Percentiles rank a stretch among this genome's conserved stretches.
These are phyloP conservation scores for Dioszegia crocea DNA, from an alignment of 768 basidiomycete genomes.

Conservation along the genomic window DNA sequence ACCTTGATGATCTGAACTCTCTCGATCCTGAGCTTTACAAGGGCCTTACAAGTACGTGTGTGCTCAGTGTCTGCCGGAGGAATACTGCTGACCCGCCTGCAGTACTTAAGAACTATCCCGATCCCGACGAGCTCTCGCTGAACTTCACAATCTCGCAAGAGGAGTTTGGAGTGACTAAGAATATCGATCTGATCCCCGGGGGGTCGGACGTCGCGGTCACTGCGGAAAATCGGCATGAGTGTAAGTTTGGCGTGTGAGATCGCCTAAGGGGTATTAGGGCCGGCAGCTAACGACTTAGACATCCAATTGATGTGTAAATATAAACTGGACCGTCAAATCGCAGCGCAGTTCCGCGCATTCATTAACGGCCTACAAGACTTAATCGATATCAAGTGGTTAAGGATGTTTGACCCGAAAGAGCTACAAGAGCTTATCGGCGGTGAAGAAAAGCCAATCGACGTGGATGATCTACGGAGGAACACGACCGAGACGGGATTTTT, in stretches of 20 bases:
- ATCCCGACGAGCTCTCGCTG: constrained; percentile 79
- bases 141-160: constrained; percentile 85
- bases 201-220: constrained; percentile 82
- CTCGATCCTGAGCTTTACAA: constrained; percentile 89
- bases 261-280: too few species aligned
- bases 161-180: constrained; percentile 75
- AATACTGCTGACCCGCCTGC: not conserved
- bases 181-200: constrained; percentile 72
- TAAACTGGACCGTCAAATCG: constrained; percentile 82
- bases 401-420: constrained; percentile 98
- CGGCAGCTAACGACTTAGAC: constrained; percentile 48
- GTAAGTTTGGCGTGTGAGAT: too few species aligned
- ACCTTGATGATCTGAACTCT: constrained; percentile 85
- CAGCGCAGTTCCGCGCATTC: constrained; percentile 62
- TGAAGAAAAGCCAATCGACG: constrained; percentile 74
- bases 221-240: constrained; percentile 72
- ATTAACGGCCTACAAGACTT: constrained; percentile 90
- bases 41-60: constrained; percentile 63
- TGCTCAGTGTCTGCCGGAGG: not conserved
- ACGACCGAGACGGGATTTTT: constrained; percentile 74
- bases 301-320: constrained; percentile 86
- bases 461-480: constrained; percentile 71
- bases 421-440: constrained; percentile 87
- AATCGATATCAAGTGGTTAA: constrained; percentile 69
- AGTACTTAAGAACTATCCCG: constrained; percentile 80